These are phyloP conservation scores for Phytophthora europaea DNA, from an alignment of 352 stramenopile genomes.

Conservation along the genomic window DNA sequence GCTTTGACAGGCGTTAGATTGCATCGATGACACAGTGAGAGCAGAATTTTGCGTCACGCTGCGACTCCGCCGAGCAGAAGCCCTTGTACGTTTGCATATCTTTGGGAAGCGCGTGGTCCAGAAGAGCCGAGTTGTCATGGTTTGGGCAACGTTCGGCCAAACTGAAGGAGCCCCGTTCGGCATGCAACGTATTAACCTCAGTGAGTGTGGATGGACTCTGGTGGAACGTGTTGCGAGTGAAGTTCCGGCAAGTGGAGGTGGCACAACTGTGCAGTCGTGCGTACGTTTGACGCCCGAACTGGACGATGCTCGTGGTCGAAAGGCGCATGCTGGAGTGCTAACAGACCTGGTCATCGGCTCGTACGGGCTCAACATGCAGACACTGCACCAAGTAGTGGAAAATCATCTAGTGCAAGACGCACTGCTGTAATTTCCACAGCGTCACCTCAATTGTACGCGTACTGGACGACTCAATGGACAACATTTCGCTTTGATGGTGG, in stretches of 20 bases:
- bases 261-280: conserved; percentile 19
- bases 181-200: conserved; percentile 29
- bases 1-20: conserved; percentile 28
- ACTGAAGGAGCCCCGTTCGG: conserved; percentile 27
- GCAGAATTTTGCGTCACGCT: conserved; percentile 32
- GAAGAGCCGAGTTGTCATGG: conserved; percentile 33
- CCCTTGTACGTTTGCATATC: conserved; percentile 33
- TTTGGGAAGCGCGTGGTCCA: conserved; percentile 39
- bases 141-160: conserved; percentile 36
- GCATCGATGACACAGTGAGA: conserved; percentile 32
- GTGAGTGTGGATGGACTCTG: conserved; percentile 41
- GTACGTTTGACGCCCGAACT: conserved; percentile 25
- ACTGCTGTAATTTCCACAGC: neutral
- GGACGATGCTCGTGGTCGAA: neutral
- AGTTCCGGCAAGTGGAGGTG: neutral
- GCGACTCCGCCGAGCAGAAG: conserved; percentile 24
- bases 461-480: too few relatives aligned
- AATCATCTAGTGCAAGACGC: conserved; percentile 15
- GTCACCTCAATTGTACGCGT: too few relatives aligned
- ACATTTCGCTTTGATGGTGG: too few relatives aligned
- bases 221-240: conserved; percentile 17
- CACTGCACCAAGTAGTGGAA: conserved; percentile 26
- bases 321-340: conserved; percentile 7
- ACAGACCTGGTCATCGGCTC: conserved; percentile 29
- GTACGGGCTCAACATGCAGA: conserved; percentile 29